phyloP scores from a whole-genome alignment of 345 rosid species.

The Gossypium rotundifolium region DNA sequence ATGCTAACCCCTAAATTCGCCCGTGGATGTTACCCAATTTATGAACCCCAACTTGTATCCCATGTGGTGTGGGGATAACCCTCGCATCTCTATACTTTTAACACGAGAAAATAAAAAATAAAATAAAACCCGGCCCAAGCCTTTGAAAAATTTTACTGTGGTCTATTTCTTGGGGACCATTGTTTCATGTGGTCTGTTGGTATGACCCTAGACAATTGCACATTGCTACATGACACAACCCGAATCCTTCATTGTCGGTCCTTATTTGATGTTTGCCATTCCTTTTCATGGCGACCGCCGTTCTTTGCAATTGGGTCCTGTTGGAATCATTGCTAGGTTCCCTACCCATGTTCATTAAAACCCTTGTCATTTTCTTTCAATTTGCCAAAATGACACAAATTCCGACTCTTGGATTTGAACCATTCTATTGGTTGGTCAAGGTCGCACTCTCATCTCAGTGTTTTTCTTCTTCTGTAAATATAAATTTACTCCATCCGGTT shows the following conservation, averaged over 20 bases:
- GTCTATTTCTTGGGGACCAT: conserved; percentile 7
- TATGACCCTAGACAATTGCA: not conserved
- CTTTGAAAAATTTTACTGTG: not conserved
- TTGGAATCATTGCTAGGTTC: not conserved
- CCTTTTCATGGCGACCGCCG: not conserved
- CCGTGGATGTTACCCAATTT: no score
- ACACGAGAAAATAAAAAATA: not conserved
- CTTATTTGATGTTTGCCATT: not conserved
- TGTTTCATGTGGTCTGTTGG: conserved; percentile 10
- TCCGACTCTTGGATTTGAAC: not conserved
- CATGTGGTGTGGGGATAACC: not conserved
- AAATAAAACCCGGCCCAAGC: not conserved
- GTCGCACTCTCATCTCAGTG: no score
- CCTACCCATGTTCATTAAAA: not conserved
- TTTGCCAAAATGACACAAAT: not conserved
- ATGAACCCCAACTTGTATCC: not conserved
- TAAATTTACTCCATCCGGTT: no score
- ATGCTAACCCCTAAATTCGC: no score
- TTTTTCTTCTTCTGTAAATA: no score
- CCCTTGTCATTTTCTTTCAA: not conserved
- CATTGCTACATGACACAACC: conserved; percentile 2
- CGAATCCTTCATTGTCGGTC: not conserved
- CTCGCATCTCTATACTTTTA: not conserved
- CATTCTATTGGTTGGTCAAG: no score
- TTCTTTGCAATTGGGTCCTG: not conserved